Base-by-base conservation (phyloP, 768 basidiomycete genomes). In the Holtermannia corniformis region DNA sequence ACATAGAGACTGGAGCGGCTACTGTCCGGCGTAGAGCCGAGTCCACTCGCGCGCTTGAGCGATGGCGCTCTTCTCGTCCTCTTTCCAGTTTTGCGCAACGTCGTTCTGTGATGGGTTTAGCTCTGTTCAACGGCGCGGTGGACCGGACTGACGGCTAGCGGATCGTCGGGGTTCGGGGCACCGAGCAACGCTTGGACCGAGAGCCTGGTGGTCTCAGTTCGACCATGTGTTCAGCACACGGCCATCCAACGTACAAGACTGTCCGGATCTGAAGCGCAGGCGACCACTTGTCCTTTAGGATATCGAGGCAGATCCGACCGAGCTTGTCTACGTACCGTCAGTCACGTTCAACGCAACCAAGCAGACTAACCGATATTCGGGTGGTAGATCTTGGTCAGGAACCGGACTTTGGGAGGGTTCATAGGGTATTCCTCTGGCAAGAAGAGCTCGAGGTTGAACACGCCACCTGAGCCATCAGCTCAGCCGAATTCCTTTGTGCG, bases 221-320 rank as follows among this genome's bases (percentile, higher is more conserved):
- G 16, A 37, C 7, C 10, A 37, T 37, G 32, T 7, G 32, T 16
- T 37, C 7, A 7, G 32, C 32, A 37, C 10, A n/a, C n/a, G n/a
- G n/a, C n/a, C n/a, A n/a, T n/a, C n/a, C 16, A 7, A 55, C 66
- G 63, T 50, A 68, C 52, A 99, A 78, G 47, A 99, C 95, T 1
- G 95, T 99, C 61, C 95, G 85, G 75, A 99, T 99, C 73, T 99
- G 95, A 16, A 99, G 79, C 0, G 95, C 95, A 19, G 95, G 95
- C 10, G 91, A 95, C 95, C 95, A 99, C 78, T 97, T 97, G 75
- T 99, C 95, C 79, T 99, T 99, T 67, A 99, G 76, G 65, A 99
- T 97, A 72, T 99, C 95, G 52, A 99, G 76, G 74, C 95, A 99
- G 75, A 99, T 99, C 19, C 95, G 82, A 28, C 95, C 95, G 25